phyloP scores from a whole-genome alignment of 148 eudicot species.

The Arbutus unedo region DNA sequence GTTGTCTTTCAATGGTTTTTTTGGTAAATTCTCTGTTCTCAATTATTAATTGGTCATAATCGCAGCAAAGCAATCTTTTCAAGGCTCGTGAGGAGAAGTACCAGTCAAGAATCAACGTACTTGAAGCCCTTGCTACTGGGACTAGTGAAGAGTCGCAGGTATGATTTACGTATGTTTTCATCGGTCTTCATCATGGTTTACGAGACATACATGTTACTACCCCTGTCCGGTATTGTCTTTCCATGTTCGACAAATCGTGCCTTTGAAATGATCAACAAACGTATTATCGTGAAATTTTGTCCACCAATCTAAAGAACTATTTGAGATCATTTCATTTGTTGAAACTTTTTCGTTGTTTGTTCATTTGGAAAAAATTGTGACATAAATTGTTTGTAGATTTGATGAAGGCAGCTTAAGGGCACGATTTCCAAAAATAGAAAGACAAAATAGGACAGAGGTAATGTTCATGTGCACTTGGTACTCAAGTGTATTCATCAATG shows the following conservation, averaged over 20 bases:
- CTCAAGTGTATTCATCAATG: neutral
- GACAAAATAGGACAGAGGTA: neutral
- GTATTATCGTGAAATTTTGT: neutral
- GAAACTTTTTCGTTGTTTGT: neutral
- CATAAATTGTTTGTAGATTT: neutral
- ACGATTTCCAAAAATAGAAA: neutral
- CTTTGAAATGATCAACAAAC: neutral
- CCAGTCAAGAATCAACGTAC: slow-evolving; percentile 78
- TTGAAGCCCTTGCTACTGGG: slow-evolving; percentile 90
- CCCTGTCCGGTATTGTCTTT: neutral
- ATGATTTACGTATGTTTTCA: neutral
- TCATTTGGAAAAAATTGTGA: too few relatives aligned
- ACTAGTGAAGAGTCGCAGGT: slow-evolving; percentile 84
- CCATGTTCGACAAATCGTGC: neutral
- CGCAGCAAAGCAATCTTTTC: slow-evolving; percentile 83
- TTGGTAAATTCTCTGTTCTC: neutral
- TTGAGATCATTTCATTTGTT: neutral
- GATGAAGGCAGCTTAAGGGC: neutral
- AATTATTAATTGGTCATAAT: neutral
- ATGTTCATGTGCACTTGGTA: slow-evolving; percentile 4
- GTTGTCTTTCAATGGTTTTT: neutral
- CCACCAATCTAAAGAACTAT: neutral
- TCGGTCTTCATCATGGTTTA: neutral
- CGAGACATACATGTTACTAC: neutral
- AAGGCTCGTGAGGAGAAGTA: slow-evolving; percentile 89